These are phyloP conservation scores for Leishmania lainsoni DNA, from an alignment of 208 protist genomes.

Conservation along the genomic window DNA sequence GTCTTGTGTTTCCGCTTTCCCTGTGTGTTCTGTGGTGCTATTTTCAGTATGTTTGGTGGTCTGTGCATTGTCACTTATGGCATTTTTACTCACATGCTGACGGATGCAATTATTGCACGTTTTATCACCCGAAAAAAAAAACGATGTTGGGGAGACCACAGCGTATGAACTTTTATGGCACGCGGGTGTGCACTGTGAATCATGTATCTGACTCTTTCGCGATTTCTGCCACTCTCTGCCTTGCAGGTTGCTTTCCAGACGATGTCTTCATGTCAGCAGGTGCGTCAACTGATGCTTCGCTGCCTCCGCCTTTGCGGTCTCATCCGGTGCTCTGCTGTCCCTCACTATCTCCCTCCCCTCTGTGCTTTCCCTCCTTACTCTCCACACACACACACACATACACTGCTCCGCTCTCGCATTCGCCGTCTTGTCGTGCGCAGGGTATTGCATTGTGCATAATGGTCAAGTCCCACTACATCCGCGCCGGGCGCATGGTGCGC, in stretches of 20 bases:
- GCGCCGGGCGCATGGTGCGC: slow-evolving; percentile 58
- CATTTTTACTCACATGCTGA: neutral
- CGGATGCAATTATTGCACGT: too few species aligned
- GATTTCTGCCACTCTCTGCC: too few species aligned
- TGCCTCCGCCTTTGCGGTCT: neutral
- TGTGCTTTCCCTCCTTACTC: neutral
- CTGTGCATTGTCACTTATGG: neutral
- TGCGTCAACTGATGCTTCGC: neutral
- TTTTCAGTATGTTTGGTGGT: neutral
- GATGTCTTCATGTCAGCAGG: neutral
- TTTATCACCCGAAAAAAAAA: neutral
- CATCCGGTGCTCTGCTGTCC: neutral
- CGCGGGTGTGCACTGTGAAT: neutral
- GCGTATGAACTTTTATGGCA: neutral
- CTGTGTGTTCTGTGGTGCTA: neutral
- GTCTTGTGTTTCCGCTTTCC: neutral
- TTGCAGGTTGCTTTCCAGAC: neutral
- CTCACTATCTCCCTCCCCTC: neutral
- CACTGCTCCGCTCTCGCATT: neutral
- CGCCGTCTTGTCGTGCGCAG: slow-evolving; percentile 7
- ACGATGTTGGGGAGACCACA: neutral
- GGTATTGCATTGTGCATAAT: slow-evolving; percentile 47
- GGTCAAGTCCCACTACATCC: slow-evolving; percentile 71
- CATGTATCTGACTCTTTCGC: neutral
- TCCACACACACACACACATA: slow-evolving; percentile 3